phyloP scores from a whole-genome alignment of 345 rosid species.

The Heritiera littoralis region DNA sequence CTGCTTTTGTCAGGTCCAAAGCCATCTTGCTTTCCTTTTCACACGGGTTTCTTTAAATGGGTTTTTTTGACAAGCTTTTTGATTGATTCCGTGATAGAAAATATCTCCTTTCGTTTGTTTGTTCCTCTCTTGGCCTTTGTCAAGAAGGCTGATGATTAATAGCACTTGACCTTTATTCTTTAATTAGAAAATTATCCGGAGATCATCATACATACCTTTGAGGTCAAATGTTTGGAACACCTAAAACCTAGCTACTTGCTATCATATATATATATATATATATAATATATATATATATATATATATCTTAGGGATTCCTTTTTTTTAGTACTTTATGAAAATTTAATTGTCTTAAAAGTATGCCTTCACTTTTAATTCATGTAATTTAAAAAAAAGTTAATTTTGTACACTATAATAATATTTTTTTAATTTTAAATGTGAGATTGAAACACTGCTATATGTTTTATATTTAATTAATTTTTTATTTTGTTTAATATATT shows the following conservation, averaged over 20 bases:
- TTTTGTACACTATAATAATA: too few relatives aligned
- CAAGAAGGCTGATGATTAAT: neutral
- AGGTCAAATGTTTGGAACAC: slow-evolving; percentile 7
- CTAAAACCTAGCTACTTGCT: neutral
- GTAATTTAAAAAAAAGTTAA: too few relatives aligned
- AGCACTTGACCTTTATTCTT: neutral
- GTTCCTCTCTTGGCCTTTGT: neutral
- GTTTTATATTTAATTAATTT: too few relatives aligned
- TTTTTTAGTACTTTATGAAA: too few relatives aligned
- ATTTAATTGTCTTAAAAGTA: too few relatives aligned
- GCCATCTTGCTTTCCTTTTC: neutral
- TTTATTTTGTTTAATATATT: too few relatives aligned
- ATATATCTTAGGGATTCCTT: neutral
- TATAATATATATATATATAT: too few relatives aligned
- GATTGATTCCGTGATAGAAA: slow-evolving; percentile 1
- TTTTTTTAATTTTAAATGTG: too few relatives aligned
- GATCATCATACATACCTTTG: neutral
- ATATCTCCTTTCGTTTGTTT: neutral
- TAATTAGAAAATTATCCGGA: neutral
- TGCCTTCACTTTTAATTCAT: too few relatives aligned
- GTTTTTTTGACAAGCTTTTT: neutral
- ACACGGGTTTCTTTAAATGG: neutral
- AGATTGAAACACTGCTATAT: too few relatives aligned
- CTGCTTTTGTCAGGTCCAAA: neutral
- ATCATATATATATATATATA: neutral